Percentiles rank a stretch among this genome's conserved stretches.
Evolutionary conservation across 768 basidiomycete genomes (phyloP).

Genomic region (Pleurotus platypus): DNA sequence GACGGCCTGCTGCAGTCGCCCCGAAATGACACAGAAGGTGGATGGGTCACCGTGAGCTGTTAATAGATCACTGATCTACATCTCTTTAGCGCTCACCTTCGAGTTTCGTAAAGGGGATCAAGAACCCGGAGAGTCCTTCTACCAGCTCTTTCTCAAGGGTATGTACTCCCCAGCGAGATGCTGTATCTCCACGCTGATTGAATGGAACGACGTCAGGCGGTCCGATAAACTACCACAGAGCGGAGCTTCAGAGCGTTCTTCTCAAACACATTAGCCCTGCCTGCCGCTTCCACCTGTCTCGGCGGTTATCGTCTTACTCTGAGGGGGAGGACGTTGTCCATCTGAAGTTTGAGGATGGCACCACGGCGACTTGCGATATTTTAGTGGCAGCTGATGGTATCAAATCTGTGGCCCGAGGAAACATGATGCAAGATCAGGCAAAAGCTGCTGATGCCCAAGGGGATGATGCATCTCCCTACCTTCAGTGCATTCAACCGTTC

Average conservation of each 20-base stretch:
- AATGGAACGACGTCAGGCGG: constrained; percentile 17
- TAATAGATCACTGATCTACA: too few species aligned
- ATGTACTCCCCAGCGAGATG: not conserved
- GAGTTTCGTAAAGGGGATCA: constrained; percentile 30
- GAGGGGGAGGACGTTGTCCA: constrained; percentile 15
- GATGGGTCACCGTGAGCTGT: too few species aligned
- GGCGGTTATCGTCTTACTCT: constrained; percentile 35
- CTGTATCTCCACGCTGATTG: not conserved
- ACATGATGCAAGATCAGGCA: constrained; percentile 4
- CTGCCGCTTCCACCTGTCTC: constrained; percentile 29
- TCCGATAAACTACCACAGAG: constrained; percentile 31
- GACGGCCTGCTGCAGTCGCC: not conserved
- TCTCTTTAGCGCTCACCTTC: constrained; percentile 17
- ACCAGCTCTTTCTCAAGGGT: constrained; percentile 20
- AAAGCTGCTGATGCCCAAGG: not conserved
- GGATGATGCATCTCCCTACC: constrained; percentile 2
- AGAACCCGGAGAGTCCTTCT: constrained; percentile 24
- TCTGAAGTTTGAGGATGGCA: constrained; percentile 21
- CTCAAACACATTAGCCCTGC: constrained; percentile 29
- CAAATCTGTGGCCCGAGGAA: constrained; percentile 17
- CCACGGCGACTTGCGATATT: constrained; percentile 26
- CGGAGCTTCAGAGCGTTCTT: constrained; percentile 40
- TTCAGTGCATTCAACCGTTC: constrained; percentile 23
- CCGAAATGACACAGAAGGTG: not conserved
- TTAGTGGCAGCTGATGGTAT: constrained; percentile 41